A percentile compares a stretch with the other conserved stretches of the same genome.
Evolutionary conservation across 1,284 basidiomycete species (phyloP).

Genomic region (Stygiomarasmius scandens): DNA sequence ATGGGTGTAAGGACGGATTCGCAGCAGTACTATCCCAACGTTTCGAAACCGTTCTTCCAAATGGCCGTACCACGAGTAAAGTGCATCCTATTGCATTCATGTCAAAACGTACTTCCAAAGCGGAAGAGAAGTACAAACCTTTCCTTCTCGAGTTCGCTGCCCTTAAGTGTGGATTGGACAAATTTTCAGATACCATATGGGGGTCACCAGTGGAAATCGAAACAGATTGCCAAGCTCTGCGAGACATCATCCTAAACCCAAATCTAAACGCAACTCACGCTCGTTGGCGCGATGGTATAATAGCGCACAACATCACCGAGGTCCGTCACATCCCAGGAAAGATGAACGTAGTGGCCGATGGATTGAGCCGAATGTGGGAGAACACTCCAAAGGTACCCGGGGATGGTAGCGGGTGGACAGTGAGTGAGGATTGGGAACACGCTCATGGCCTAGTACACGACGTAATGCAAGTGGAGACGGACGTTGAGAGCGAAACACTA

Average conservation of each 20-base stretch:
- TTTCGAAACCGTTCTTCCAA: background rate
- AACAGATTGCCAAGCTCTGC: conserved; percentile 22
- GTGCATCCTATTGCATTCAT: background rate
- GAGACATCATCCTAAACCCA: conserved; percentile 13
- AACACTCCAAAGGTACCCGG: conserved; percentile 11
- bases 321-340: conserved; percentile 16
- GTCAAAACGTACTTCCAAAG: background rate
- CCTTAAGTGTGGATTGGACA: conserved; percentile 12
- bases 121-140: background rate
- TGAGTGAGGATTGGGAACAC: conserved; percentile 12
- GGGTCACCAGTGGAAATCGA: too few relatives aligned
- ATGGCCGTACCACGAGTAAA: background rate
- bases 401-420: conserved; percentile 35
- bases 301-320: conserved; percentile 14
- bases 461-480: conserved; percentile 14
- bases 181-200: conserved; percentile 21
- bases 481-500: conserved; percentile 8
- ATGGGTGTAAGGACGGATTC: conserved; percentile 13
- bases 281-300: conserved; percentile 16
- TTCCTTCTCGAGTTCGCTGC: background rate
- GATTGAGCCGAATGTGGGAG: conserved; percentile 10
- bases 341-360: conserved; percentile 16
- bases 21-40: conserved; percentile 18
- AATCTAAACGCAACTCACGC: conserved; percentile 14
- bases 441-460: conserved; percentile 31